phyloP scores from a whole-genome alignment of 2,329 filamentous ascomycete genomes.

The Claviceps capensis region DNA sequence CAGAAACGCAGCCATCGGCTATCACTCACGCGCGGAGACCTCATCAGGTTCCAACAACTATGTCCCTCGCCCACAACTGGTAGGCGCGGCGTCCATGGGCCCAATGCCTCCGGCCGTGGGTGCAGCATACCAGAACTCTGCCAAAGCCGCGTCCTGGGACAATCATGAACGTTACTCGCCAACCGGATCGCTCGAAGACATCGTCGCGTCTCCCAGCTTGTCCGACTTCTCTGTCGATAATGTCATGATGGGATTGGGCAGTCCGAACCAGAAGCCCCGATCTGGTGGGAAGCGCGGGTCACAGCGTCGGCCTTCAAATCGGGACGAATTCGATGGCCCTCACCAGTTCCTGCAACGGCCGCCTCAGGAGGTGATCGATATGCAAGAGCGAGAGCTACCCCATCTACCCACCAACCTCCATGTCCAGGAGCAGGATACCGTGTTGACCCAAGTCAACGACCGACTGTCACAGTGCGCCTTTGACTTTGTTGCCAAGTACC shows the following conservation, averaged over 20 bases:
- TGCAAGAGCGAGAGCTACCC: conserved; percentile 68
- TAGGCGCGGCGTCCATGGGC: conserved; percentile 19
- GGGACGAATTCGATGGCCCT: conserved; percentile 81
- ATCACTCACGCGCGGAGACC: conserved; percentile 25
- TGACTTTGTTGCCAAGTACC: conserved; percentile 83
- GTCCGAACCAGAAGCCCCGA: conserved; percentile 30
- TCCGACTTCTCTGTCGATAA: conserved; percentile 49
- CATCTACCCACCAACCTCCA: conserved; percentile 71
- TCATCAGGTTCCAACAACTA: conserved; percentile 25
- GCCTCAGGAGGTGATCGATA: conserved; percentile 54
- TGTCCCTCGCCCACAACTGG: conserved; percentile 28
- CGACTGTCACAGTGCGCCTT: conserved; percentile 73
- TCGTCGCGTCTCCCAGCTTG: conserved; percentile 41
- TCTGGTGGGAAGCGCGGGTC: conserved; percentile 33
- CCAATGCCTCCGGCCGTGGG: conserved; percentile 14
- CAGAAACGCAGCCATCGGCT: conserved; percentile 16
- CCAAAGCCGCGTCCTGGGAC: conserved; percentile 18
- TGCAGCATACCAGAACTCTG: conserved; percentile 27
- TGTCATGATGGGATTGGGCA: conserved; percentile 25
- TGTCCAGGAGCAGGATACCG: conserved; percentile 72
- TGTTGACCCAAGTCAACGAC: conserved; percentile 71
- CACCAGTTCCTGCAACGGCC: conserved; percentile 69
- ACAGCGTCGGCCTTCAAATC: conserved; percentile 61
- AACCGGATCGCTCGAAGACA: conserved; percentile 44
- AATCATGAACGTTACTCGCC: conserved; percentile 39